These are phyloP conservation scores for Chionographis japonica DNA, from an alignment of 106 monocot species.

Conservation along the genomic window DNA sequence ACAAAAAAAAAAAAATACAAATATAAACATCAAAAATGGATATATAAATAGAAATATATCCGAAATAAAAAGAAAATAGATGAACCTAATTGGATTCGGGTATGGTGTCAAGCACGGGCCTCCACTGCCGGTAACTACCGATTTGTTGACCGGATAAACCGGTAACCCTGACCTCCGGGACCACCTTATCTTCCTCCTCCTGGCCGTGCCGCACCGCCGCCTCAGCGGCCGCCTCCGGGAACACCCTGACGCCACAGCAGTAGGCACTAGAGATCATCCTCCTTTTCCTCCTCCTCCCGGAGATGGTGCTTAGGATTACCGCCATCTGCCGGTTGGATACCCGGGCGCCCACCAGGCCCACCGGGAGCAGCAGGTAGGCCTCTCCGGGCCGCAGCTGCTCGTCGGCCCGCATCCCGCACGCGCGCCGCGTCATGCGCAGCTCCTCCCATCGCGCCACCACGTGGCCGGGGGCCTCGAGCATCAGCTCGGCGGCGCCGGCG, in stretches of 20 bases:
- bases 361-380: slow-evolving; percentile 6
- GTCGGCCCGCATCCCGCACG: neutral
- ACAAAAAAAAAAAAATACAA: too few relatives aligned
- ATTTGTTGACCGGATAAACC: neutral
- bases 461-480: slow-evolving; percentile 5
- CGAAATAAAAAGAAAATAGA: too few relatives aligned
- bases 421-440: neutral
- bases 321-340: neutral
- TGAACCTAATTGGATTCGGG: neutral
- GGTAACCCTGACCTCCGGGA: neutral
- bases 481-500: slow-evolving; percentile 1
- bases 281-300: neutral
- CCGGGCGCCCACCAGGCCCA: neutral
- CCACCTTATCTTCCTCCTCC: neutral
- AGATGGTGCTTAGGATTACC: neutral
- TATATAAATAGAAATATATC: too few relatives aligned
- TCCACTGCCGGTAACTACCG: neutral
- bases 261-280: neutral
- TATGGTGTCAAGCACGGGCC: slow-evolving; percentile 4
- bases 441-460: neutral
- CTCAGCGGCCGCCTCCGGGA: neutral
- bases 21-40: too few relatives aligned
- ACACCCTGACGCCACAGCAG: neutral
- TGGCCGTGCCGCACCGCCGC: neutral
- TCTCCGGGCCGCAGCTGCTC: slow-evolving; percentile 1